A percentile compares a stretch with the other conserved stretches of the same genome.
phyloP scores from a whole-genome alignment of 371 early-diverging fungal genomes.

The Mortierella sp. region DNA sequence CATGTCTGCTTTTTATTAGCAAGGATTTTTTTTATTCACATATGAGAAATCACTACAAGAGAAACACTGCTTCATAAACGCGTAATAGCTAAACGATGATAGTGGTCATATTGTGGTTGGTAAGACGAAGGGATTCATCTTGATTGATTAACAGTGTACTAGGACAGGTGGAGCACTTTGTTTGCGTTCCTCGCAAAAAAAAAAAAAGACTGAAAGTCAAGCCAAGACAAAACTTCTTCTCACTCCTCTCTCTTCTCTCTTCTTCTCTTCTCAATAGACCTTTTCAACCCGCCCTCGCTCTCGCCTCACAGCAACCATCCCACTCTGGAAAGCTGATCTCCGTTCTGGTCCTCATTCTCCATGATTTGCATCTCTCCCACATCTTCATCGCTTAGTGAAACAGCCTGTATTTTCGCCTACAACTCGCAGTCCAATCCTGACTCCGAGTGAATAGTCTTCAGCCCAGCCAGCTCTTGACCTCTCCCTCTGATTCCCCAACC shows the following conservation, averaged over 20 bases:
- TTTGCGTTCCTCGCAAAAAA: neutral
- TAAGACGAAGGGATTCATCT: too few relatives aligned
- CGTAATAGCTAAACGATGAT: too few relatives aligned
- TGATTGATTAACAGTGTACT: too few relatives aligned
- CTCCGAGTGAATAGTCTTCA: constrained; percentile 3
- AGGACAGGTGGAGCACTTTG: neutral
- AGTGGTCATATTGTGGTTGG: too few relatives aligned
- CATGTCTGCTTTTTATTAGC: too few relatives aligned
- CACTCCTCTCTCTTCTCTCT: constrained; percentile 1
- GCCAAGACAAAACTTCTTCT: neutral
- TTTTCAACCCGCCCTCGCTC: neutral
- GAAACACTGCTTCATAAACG: too few relatives aligned
- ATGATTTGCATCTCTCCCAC: constrained; percentile 24
- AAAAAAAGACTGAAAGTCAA: neutral
- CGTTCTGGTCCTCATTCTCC: constrained; percentile 11
- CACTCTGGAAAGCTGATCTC: neutral
- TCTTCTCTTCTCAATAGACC: neutral
- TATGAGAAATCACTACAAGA: too few relatives aligned
- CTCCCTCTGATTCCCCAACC: neutral
- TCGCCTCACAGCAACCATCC: neutral
- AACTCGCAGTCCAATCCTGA: constrained; percentile 21
- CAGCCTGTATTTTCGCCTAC: constrained; percentile 8
- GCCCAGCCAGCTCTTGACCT: neutral
- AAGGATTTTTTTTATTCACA: too few relatives aligned
- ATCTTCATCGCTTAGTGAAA: constrained; percentile 9